Conservation (phyloP, 2,329 filamentous ascomycete genomes). For the Raffaelea deltoideospora region DNA sequence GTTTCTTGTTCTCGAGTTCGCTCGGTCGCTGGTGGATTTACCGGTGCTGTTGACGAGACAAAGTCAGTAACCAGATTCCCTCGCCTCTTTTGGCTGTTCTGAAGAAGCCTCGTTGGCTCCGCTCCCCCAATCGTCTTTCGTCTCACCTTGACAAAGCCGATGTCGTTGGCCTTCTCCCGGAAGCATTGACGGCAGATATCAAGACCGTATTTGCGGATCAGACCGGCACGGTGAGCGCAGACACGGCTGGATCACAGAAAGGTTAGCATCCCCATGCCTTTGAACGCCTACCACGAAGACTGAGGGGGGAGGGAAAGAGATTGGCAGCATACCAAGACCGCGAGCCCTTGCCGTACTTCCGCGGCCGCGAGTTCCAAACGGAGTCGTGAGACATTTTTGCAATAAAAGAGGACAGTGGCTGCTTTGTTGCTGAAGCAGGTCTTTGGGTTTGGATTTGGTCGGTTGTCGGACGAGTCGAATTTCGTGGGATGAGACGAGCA, state of each 20-base stretch:
- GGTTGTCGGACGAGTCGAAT: too few species aligned
- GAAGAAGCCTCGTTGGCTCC: background rate
- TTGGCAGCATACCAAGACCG: constrained; percentile 58
- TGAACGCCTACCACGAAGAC: too few species aligned
- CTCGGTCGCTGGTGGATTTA: background rate
- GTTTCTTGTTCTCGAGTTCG: background rate
- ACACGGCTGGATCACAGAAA: constrained; percentile 34
- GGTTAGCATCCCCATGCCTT: too few species aligned
- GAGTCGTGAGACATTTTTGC: constrained; percentile 59
- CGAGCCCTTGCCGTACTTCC: constrained; percentile 93
- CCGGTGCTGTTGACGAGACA: background rate
- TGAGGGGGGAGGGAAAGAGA: background rate
- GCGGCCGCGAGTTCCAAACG: constrained; percentile 98
- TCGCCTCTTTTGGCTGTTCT: background rate
- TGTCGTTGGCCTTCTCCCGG: constrained; percentile 58
- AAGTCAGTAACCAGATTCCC: background rate
- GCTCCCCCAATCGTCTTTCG: background rate
- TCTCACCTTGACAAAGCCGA: constrained; percentile 57
- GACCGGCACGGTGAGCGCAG: constrained; percentile 90
- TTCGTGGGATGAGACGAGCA: too few species aligned
- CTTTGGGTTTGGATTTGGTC: background rate
- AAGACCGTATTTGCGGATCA: constrained; percentile 99
- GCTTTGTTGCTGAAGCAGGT: background rate
- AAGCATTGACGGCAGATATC: constrained; percentile 75
- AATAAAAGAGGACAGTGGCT: constrained; percentile 1